Base-by-base conservation (phyloP, 345 rosid genomes). In the Salix brachista region DNA sequence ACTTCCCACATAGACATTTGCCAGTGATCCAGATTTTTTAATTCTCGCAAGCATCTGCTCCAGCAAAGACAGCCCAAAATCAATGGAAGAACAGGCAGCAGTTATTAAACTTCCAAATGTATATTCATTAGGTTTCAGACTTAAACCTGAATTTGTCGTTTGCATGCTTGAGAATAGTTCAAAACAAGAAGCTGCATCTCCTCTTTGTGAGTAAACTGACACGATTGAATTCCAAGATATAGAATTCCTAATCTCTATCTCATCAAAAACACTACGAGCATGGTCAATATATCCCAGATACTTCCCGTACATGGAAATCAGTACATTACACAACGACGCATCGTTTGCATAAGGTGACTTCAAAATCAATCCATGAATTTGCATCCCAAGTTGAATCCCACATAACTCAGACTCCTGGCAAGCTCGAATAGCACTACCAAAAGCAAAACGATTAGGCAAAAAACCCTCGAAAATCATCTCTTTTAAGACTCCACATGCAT, bases 1-100 rank as follows among this genome's bases (percentile, higher is more conserved):
- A 77, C 98, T 94, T 17, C 98, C 98, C 64, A 94, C 95, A 69
- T 89, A 91, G 34, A 94, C 83, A 88, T 94, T 95, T 21, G 86
- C 80, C 21, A 91, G 72, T 39, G 87, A 85, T 73, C 97, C 98
- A 70, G 88, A 88, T 79, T 94, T 92, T 58, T 82, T 79, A 68
- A 90, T 84, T 56, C 75, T 83, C 50, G 91, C 56, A 64, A 92
- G 89, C 84, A 94, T 71, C 93, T 92, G 97, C 78, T 88, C 78
- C 34, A 94, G 88, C 91, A 92, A 89, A 76, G 84, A 54, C 46
- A 76, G 79, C 75, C 91, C 86, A 32, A 83, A 87, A 75, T 82
- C 86, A 77, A 68, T 26, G 25, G 83, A 83, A 81, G 92, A 87
- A 84, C 85, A 83, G 67, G 97, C 90, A 60, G 84, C 88, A 73